Conservation (phyloP, 148 eudicot species). For the Nepenthes mirabilis region DNA sequence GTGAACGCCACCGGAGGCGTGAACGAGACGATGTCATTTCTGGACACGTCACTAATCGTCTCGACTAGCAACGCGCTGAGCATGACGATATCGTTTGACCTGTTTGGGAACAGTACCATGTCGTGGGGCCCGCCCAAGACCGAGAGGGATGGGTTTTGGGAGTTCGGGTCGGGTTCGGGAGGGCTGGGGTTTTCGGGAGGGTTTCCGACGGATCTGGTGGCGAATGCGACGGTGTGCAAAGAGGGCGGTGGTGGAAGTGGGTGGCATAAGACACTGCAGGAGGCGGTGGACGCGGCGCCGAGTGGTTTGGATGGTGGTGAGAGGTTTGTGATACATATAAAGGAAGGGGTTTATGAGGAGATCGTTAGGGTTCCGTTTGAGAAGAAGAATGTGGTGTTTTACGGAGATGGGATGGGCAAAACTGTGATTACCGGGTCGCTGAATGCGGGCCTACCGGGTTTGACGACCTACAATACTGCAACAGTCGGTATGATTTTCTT, state of each 20-base stretch:
- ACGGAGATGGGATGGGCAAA: slow-evolving; percentile 83
- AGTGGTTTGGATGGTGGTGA: slow-evolving; percentile 10
- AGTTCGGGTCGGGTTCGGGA: slow-evolving; percentile 12
- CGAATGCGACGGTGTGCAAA: slow-evolving; percentile 55
- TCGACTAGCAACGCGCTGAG: slow-evolving; percentile 63
- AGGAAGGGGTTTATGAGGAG: slow-evolving; percentile 74
- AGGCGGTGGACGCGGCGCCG: slow-evolving; percentile 60
- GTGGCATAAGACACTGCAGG: slow-evolving; percentile 41
- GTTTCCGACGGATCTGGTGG: slow-evolving; percentile 27
- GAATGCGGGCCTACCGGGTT: slow-evolving; percentile 34
- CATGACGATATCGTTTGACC: slow-evolving; percentile 44
- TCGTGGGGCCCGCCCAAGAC: slow-evolving; percentile 54
- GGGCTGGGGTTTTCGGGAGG: slow-evolving; percentile 13
- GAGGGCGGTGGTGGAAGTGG: slow-evolving; percentile 4
- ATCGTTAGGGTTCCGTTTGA: slow-evolving; percentile 58
- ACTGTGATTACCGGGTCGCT: slow-evolving; percentile 60
- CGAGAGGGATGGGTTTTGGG: slow-evolving; percentile 87
- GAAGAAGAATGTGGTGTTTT: slow-evolving; percentile 68
- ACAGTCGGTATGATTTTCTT: slow-evolving; percentile 53
- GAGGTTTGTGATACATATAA: slow-evolving; percentile 53
- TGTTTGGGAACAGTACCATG: slow-evolving; percentile 23
- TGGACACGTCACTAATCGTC: slow-evolving; percentile 27
- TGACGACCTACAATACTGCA: slow-evolving; percentile 59
- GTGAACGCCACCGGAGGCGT: slow-evolving; percentile 37
- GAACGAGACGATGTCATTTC: slow-evolving; percentile 52